Percentiles rank a stretch among this genome's conserved stretches.
Evolutionary conservation across 768 basidiomycete genomes (phyloP).

Genomic region (Pulveroboletus sp.): DNA sequence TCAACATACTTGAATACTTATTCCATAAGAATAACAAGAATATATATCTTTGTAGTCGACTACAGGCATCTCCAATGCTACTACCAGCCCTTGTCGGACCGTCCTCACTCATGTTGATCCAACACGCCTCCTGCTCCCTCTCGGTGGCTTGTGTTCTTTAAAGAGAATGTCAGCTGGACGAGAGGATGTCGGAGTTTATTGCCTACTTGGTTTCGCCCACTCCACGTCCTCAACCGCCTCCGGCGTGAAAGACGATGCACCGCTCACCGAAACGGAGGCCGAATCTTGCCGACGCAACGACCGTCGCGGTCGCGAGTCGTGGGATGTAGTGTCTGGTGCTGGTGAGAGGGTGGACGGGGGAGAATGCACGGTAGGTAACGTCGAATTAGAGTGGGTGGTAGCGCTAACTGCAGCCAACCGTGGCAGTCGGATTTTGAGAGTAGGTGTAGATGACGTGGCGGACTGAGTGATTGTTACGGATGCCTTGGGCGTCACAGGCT

Average conservation of each 20-base stretch:
- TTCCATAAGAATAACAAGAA: slow-evolving; percentile 21
- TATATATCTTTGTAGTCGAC: slow-evolving; percentile 21
- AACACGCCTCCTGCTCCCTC: slow-evolving; percentile 21
- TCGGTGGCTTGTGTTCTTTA: slow-evolving; percentile 21
- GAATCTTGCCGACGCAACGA: slow-evolving; percentile 27
- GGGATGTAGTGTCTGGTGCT: slow-evolving; percentile 16
- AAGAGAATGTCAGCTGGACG: neutral
- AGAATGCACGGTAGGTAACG: slow-evolving; percentile 19
- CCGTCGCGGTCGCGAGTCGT: slow-evolving; percentile 29
- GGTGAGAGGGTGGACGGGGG: slow-evolving; percentile 18
- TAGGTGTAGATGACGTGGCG: slow-evolving; percentile 29
- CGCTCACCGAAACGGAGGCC: slow-evolving; percentile 28
- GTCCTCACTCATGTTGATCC: slow-evolving; percentile 12
- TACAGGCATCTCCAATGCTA: slow-evolving; percentile 17
- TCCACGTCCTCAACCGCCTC: slow-evolving; percentile 27
- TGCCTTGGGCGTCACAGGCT: slow-evolving; percentile 32
- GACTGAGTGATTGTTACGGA: slow-evolving; percentile 33
- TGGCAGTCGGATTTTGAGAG: slow-evolving; percentile 32
- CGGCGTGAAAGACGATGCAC: slow-evolving; percentile 28
- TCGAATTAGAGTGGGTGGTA: slow-evolving; percentile 20
- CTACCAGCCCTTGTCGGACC: neutral
- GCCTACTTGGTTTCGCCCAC: slow-evolving; percentile 26
- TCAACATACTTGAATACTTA: slow-evolving; percentile 5
- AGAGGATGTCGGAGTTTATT: neutral
- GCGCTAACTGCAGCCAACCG: slow-evolving; percentile 28